Percentiles rank a stretch among this genome's conserved stretches.
Evolutionary conservation across 176 grass and related monocot species (phyloP).

Genomic region (Oryza coarctata): DNA sequence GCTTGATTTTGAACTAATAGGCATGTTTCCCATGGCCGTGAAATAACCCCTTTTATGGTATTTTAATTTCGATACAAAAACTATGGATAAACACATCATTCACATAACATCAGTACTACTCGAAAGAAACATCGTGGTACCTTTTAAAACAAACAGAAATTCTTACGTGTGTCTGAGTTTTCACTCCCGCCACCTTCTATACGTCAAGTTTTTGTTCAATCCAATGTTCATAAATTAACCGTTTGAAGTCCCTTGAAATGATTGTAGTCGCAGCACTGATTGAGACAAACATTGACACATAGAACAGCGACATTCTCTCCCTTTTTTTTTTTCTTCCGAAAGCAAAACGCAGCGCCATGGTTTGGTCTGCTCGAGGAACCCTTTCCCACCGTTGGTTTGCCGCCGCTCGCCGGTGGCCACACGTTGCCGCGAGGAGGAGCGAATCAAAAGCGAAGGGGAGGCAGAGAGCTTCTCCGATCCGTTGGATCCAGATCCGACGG

Average conservation of each 20-base stretch:
- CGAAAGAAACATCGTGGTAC: no score
- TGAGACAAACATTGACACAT: not conserved
- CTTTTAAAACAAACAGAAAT: no score
- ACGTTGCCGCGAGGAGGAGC: not conserved
- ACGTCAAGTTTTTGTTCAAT: no score
- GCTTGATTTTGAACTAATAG: not conserved
- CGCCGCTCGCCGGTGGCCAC: not conserved
- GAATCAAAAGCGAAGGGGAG: no score
- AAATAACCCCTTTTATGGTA: not conserved
- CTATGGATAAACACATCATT: not conserved
- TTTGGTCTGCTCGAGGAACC: not conserved
- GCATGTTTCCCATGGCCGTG: not conserved
- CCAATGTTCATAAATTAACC: no score
- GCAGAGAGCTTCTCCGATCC: fast-evolving
- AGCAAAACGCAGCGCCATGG: not conserved
- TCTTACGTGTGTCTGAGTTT: no score
- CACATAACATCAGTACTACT: no score
- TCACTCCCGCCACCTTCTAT: no score
- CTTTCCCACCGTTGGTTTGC: not conserved
- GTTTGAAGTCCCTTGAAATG: not conserved
- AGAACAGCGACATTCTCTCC: not conserved
- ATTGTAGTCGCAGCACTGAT: not conserved
- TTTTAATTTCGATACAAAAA: not conserved
- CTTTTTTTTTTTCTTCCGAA: not conserved
- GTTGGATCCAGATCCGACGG: not conserved